Evolutionary conservation across 805 yeast species (phyloP).

Genomic region (Cyberlindnera subsufficiens): DNA sequence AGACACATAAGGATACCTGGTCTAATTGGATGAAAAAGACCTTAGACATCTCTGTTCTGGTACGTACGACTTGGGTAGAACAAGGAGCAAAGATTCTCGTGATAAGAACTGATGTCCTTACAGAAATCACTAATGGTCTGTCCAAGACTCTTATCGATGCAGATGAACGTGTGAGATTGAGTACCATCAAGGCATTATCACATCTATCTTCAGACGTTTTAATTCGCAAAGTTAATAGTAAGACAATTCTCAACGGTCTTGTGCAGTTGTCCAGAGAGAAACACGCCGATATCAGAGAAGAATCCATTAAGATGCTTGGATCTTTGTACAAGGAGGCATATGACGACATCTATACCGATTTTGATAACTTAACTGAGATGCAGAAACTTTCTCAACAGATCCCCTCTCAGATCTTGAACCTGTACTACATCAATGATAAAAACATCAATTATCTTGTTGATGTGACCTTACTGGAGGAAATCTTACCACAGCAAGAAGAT

Average conservation of each 20-base stretch:
- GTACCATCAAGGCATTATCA: conserved; percentile 49
- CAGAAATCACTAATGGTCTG: conserved; percentile 52
- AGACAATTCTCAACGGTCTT: conserved; percentile 45
- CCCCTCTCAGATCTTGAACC: conserved; percentile 59
- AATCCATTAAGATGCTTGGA: conserved; percentile 50
- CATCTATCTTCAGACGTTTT: conserved; percentile 41
- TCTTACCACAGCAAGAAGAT: conserved; percentile 51
- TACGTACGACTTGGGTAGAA: conserved; percentile 67
- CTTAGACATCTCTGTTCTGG: conserved; percentile 58
- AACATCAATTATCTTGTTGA: conserved; percentile 65
- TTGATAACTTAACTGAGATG: conserved; percentile 16
- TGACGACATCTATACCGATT: conserved; percentile 19
- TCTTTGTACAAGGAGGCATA: conserved; percentile 46
- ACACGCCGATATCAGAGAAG: conserved; percentile 55
- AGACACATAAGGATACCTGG: conserved; percentile 56
- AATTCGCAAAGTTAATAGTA: conserved; percentile 40
- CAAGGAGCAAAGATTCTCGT: conserved; percentile 44
- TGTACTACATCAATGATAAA: conserved; percentile 69
- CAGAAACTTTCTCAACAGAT: conserved; percentile 34
- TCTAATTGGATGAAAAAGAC: conserved; percentile 69
- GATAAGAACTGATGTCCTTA: conserved; percentile 37
- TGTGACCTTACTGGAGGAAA: conserved; percentile 46
- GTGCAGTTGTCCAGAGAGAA: conserved; percentile 68
- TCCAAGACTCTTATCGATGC: conserved; percentile 67
- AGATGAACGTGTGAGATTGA: conserved; percentile 65